These are phyloP conservation scores for Saccharomyces pastorianus DNA, from an alignment of 1,139 yeast species.

Conservation along the genomic window DNA sequence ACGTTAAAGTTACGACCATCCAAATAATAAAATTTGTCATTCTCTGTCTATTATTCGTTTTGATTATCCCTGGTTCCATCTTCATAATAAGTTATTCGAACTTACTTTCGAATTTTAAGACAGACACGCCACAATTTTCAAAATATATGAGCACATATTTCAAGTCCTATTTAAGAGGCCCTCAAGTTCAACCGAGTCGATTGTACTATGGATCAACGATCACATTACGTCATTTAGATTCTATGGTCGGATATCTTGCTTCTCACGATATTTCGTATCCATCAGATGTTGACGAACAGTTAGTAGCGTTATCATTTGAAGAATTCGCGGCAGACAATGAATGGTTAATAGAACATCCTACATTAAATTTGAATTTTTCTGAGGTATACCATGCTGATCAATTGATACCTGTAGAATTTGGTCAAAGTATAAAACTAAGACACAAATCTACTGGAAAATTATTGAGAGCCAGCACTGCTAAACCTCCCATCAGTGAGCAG, in stretches of 20 bases:
- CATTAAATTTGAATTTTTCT: slow-evolving; percentile 5
- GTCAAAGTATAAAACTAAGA: slow-evolving; percentile 48
- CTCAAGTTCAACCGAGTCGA: slow-evolving; percentile 35
- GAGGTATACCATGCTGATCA: slow-evolving; percentile 21
- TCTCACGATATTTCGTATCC: slow-evolving; percentile 51
- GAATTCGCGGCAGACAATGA: slow-evolving; percentile 49
- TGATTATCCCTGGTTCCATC: slow-evolving; percentile 43
- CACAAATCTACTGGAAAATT: slow-evolving; percentile 56
- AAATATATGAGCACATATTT: slow-evolving; percentile 50
- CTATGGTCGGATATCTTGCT: slow-evolving; percentile 57
- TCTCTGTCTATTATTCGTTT: slow-evolving; percentile 33
- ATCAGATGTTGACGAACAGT: slow-evolving; percentile 54
- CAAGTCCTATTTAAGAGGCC: slow-evolving; percentile 41
- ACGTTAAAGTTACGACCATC: not conserved
- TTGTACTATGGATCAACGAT: slow-evolving; percentile 60
- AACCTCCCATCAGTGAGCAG: slow-evolving; percentile 75
- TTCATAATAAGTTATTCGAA: slow-evolving; percentile 43
- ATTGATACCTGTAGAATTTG: slow-evolving; percentile 39
- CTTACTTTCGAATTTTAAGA: slow-evolving; percentile 43
- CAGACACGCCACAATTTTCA: slow-evolving; percentile 38
- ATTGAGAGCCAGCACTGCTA: slow-evolving; percentile 47
- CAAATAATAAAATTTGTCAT: slow-evolving; percentile 33
- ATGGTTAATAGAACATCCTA: slow-evolving; percentile 53
- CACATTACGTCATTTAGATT: slow-evolving; percentile 54
- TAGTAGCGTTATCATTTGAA: slow-evolving; percentile 53